These are phyloP conservation scores for Macadamia tetraphylla DNA, from an alignment of 164 flowering plant genomes.

Conservation along the genomic window DNA sequence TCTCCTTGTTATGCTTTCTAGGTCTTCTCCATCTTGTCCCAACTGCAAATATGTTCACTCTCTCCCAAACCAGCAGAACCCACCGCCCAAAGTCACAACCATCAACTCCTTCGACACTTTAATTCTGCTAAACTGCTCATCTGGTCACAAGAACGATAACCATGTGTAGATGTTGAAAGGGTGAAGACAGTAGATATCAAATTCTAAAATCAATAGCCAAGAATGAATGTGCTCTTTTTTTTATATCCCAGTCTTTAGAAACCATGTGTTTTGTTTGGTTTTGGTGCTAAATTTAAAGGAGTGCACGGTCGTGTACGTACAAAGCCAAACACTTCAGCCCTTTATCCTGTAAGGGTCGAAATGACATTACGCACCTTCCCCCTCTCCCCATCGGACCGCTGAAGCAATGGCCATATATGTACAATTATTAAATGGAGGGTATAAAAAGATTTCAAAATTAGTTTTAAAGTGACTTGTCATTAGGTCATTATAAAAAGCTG, in stretches of 20 bases:
- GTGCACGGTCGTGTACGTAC: not conserved
- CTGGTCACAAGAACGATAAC: not conserved
- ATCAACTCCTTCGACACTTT: constrained; percentile 37
- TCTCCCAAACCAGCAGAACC: constrained; percentile 23
- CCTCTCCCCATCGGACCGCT: too few species aligned
- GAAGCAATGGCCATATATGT: too few species aligned
- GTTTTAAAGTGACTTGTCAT: too few species aligned
- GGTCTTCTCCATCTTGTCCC: constrained; percentile 62
- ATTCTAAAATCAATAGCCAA: not conserved
- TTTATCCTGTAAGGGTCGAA: too few species aligned
- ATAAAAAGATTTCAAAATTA: too few species aligned
- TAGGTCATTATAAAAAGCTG: too few species aligned
- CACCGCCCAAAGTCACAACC: constrained; percentile 11
- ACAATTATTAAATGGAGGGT: too few species aligned
- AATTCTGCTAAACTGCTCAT: constrained; percentile 28
- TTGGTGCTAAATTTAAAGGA: not conserved
- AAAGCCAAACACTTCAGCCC: too few species aligned
- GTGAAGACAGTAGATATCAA: too few species aligned
- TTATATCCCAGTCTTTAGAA: not conserved
- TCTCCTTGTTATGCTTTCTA: constrained; percentile 62
- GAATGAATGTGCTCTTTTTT: not conserved
- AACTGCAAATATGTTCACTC: constrained; percentile 71
- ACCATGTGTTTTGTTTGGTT: not conserved
- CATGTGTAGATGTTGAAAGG: too few species aligned
- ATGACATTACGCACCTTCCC: too few species aligned